Conservation (phyloP, 1,284 basidiomycete species). For the Cystobasidium slooffiae region DNA sequence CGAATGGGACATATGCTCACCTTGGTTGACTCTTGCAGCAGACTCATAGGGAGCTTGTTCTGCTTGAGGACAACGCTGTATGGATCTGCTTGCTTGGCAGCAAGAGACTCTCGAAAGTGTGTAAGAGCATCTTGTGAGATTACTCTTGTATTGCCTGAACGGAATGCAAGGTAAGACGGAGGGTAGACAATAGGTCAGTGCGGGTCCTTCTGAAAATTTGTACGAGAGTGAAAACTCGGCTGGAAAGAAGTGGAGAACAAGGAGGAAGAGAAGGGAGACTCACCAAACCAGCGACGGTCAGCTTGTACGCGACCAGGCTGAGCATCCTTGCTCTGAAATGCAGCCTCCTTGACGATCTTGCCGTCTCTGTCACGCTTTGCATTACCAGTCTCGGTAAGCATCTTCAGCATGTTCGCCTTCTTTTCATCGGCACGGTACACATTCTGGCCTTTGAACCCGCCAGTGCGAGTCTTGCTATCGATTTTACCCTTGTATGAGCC, state of each 20-base stretch:
- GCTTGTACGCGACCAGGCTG: conserved; percentile 86
- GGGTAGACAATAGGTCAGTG: background rate
- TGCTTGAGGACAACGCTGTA: conserved; percentile 88
- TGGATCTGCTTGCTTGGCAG: conserved; percentile 82
- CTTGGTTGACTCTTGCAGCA: conserved; percentile 64
- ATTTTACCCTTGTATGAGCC: no score
- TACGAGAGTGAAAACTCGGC: conserved; percentile 15
- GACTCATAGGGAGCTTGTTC: conserved; percentile 93
- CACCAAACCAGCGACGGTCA: conserved; percentile 93
- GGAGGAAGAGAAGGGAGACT: conserved; percentile 55
- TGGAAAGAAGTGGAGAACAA: background rate
- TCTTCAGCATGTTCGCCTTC: conserved; percentile 76
- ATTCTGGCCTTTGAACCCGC: conserved; percentile 44
- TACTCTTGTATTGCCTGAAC: conserved; percentile 88
- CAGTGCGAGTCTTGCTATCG: conserved; percentile 20
- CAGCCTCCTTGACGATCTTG: conserved; percentile 86
- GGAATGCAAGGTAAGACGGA: conserved; percentile 11
- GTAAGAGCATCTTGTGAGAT: conserved; percentile 95
- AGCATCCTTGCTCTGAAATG: conserved; percentile 87
- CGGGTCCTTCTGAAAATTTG: background rate
- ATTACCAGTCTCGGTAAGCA: conserved; percentile 82
- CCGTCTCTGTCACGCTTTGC: conserved; percentile 84
- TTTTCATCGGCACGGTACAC: conserved; percentile 61
- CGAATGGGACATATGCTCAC: background rate
- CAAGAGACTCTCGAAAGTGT: conserved; percentile 86